Percentiles rank a stretch among this genome's conserved stretches.
Conservation (phyloP, 2,329 filamentous ascomycete species). For the Drechslera avenae region DNA sequence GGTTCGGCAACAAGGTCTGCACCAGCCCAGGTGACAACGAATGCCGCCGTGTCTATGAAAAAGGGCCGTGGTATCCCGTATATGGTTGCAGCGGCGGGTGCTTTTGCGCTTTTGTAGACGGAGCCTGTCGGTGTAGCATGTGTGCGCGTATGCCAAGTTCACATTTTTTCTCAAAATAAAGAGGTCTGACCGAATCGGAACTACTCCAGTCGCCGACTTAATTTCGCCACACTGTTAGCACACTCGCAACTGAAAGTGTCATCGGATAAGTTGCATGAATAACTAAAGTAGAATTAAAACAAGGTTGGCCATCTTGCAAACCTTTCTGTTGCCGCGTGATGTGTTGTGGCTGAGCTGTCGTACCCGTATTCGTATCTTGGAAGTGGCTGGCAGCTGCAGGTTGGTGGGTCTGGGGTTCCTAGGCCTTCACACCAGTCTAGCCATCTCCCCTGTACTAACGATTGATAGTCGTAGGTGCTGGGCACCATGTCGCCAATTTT, state of each 20-base stretch:
- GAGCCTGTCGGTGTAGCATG: background rate
- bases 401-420: slow-evolving; percentile 14
- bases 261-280: background rate
- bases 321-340: background rate
- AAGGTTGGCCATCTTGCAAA: background rate
- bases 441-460: slow-evolving; percentile 3
- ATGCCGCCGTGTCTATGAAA: slow-evolving; percentile 25
- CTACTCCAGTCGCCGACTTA: background rate
- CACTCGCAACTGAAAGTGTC: background rate
- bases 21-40: slow-evolving; percentile 15
- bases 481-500: slow-evolving; percentile 7
- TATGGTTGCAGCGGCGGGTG: slow-evolving; percentile 28
- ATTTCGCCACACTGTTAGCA: background rate
- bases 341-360: background rate
- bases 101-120: slow-evolving; percentile 31
- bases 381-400: slow-evolving; percentile 3
- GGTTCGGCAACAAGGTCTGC: slow-evolving; percentile 1
- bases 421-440: slow-evolving; percentile 9
- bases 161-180: background rate
- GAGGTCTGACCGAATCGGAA: background rate
- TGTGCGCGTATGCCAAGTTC: background rate
- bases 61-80: slow-evolving; percentile 18
- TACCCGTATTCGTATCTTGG: slow-evolving; percentile 7
- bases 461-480: slow-evolving; percentile 3
- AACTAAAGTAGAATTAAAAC: background rate